A percentile compares a stretch with the other conserved stretches of the same genome.
Conservation (phyloP, 441 rosid genomes). For the Erodium moschatum region DNA sequence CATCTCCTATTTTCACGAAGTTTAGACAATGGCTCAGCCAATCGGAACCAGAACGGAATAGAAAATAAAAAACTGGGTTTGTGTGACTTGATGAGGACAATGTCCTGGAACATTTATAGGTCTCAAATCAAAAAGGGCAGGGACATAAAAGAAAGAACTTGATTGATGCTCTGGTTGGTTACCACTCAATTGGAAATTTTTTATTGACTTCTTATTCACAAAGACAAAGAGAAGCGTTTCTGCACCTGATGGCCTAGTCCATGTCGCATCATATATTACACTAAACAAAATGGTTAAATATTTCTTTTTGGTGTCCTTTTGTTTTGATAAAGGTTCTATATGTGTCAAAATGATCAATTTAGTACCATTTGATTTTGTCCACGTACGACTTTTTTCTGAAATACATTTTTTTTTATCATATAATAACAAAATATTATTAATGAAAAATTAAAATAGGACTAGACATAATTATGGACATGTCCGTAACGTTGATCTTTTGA, state of each 20-base stretch:
- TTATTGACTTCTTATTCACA: neutral
- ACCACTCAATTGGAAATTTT: neutral
- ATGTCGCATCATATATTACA: neutral
- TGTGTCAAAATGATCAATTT: too few species aligned
- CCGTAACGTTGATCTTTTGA: too few species aligned
- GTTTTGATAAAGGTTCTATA: too few species aligned
- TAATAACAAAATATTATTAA: too few species aligned
- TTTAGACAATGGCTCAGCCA: neutral
- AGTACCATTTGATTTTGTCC: too few species aligned
- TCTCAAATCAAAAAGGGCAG: neutral
- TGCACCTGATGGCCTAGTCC: neutral
- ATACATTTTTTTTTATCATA: too few species aligned
- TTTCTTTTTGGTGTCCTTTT: too few species aligned
- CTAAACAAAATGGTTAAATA: too few species aligned
- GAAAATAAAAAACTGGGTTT: constrained; percentile 8
- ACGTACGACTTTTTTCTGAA: too few species aligned
- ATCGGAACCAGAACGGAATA: neutral
- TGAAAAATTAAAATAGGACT: too few species aligned
- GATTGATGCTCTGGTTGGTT: constrained; percentile 1
- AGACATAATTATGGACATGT: too few species aligned
- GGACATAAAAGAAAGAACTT: neutral
- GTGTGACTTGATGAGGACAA: constrained; percentile 3
- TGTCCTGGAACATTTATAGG: neutral
- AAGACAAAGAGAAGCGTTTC: constrained; percentile 2
- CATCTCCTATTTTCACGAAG: constrained; percentile 28